A percentile compares a stretch with the other conserved stretches of the same genome.
Conservation (phyloP, 2,329 filamentous ascomycete genomes). For the Epichloe typhina region DNA sequence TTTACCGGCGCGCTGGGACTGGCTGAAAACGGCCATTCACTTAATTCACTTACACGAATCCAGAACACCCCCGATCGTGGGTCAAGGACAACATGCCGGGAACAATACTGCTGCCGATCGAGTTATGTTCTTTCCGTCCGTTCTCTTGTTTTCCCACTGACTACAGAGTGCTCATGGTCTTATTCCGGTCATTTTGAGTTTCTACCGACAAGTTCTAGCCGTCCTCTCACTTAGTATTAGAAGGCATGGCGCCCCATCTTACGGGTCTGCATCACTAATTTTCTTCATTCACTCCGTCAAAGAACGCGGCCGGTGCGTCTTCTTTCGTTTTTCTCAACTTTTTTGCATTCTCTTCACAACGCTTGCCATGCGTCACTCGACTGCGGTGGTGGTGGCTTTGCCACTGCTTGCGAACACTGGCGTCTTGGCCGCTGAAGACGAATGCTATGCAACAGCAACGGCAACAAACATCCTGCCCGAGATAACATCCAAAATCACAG, state of each 20-base stretch:
- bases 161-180: background rate
- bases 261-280: background rate
- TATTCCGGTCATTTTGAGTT: background rate
- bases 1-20: too few relatives aligned
- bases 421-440: background rate
- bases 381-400: background rate
- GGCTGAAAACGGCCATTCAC: too few relatives aligned
- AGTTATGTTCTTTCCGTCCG: background rate
- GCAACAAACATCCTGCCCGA: background rate
- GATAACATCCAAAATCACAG: constrained; percentile 1
- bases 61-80: too few relatives aligned
- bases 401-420: background rate
- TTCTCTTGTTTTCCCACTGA: background rate
- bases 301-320: background rate
- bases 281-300: background rate
- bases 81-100: too few relatives aligned
- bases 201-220: background rate
- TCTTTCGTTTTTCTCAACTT: background rate
- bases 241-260: background rate
- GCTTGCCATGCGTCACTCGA: background rate
- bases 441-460: background rate
- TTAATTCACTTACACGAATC: too few relatives aligned
- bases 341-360: background rate
- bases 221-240: background rate
- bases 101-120: too few relatives aligned